Evolutionary conservation across 305 asterid species (phyloP).

Genomic region (Withania somnifera): DNA sequence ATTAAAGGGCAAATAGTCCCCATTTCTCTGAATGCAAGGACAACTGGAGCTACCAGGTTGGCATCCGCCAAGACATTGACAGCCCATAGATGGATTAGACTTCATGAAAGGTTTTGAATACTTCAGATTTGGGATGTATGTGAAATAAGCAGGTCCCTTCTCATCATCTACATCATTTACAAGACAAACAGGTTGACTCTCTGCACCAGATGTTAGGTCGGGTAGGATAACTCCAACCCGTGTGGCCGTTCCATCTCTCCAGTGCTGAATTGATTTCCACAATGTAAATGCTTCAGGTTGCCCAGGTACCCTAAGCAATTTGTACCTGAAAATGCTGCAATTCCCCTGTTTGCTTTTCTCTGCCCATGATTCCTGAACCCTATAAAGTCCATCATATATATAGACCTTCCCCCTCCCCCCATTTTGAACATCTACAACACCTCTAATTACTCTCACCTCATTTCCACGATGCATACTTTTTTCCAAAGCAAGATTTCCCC

Average conservation of each 20-base stretch:
- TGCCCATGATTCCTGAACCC: constrained; percentile 66
- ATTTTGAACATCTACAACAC: constrained; percentile 35
- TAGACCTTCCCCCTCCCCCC: constrained; percentile 59
- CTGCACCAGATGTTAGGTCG: constrained; percentile 68
- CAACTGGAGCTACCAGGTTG: constrained; percentile 70
- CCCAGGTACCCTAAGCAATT: constrained; percentile 60
- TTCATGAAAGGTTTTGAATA: constrained; percentile 39
- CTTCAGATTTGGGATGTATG: constrained; percentile 48
- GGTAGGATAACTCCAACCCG: constrained; percentile 61
- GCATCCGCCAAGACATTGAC: constrained; percentile 70
- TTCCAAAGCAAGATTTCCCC: constrained; percentile 87
- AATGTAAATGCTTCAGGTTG: constrained; percentile 65
- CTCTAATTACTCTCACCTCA: constrained; percentile 81
- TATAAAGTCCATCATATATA: constrained; percentile 77
- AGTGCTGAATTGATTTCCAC: constrained; percentile 78
- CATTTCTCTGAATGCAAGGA: constrained; percentile 54
- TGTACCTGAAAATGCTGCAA: constrained; percentile 70
- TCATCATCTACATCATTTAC: constrained; percentile 83
- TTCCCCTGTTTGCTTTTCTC: constrained; percentile 52
- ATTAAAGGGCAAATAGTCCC: constrained; percentile 51
- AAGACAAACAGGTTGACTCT: constrained; percentile 59
- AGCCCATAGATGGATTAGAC: constrained; percentile 34
- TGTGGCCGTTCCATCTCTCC: constrained; percentile 57
- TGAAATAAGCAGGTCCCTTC: constrained; percentile 75
- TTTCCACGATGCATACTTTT: constrained; percentile 70